phyloP scores from a whole-genome alignment of 768 basidiomycete species.

The Phaeotremella fagi region DNA sequence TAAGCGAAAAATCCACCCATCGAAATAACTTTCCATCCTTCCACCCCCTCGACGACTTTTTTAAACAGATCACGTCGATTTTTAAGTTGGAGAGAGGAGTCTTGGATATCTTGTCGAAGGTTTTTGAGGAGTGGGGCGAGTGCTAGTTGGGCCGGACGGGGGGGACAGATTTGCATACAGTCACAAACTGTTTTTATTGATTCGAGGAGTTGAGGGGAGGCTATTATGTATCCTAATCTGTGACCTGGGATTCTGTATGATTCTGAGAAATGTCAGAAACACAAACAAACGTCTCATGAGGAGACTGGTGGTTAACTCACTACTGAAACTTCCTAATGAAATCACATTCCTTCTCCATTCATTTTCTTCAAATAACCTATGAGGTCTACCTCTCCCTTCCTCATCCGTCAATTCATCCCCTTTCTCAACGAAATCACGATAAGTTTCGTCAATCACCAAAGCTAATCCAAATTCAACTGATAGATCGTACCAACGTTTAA shows the following conservation, averaged over 20 bases:
- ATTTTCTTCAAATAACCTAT: constrained; percentile 45
- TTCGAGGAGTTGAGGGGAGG: constrained; percentile 57
- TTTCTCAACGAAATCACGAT: constrained; percentile 64
- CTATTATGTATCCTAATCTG: constrained; percentile 67
- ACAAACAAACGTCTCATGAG: not conserved
- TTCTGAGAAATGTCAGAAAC: constrained; percentile 17
- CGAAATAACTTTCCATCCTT: constrained; percentile 60
- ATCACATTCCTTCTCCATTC: constrained; percentile 63
- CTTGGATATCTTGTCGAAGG: constrained; percentile 57
- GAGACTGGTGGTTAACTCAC: constrained; percentile 52
- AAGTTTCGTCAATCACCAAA: constrained; percentile 81
- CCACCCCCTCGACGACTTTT: constrained; percentile 50
- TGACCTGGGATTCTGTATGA: constrained; percentile 60
- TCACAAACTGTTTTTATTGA: constrained; percentile 64
- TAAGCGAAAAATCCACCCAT: constrained; percentile 76
- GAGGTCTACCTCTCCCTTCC: constrained; percentile 31
- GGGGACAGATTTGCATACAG: constrained; percentile 70
- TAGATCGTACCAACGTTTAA: constrained; percentile 60
- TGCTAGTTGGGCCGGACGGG: constrained; percentile 67
- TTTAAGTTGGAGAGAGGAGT: constrained; percentile 54
- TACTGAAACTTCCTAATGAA: constrained; percentile 75
- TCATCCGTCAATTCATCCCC: constrained; percentile 3
- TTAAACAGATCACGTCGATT: constrained; percentile 60
- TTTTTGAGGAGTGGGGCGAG: constrained; percentile 56
- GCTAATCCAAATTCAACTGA: constrained; percentile 58